Conservation (phyloP, 345 rosid species). For the Eucalyptus pauciflora region DNA sequence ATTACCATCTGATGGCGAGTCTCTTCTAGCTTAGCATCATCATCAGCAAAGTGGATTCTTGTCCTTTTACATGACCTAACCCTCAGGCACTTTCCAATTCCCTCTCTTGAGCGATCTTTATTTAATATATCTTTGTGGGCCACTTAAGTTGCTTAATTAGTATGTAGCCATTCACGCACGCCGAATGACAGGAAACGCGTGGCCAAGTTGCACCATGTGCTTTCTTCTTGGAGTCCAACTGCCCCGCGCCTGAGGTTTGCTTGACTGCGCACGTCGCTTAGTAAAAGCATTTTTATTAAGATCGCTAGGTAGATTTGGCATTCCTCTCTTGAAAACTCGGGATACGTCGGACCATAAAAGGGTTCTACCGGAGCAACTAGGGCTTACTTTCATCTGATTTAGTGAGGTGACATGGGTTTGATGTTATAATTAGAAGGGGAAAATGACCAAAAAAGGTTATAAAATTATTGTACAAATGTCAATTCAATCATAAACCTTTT, state of each 20-base stretch:
- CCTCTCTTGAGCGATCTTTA: background rate
- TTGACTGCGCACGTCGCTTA: background rate
- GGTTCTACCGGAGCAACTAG: background rate
- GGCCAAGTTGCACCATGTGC: background rate
- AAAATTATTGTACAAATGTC: background rate
- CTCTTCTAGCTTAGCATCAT: background rate
- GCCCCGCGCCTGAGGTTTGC: background rate
- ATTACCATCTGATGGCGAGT: background rate
- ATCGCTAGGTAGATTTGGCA: background rate
- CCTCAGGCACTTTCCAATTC: background rate
- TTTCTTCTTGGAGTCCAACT: background rate
- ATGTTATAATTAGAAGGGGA: background rate
- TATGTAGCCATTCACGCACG: background rate
- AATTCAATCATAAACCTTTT: accelerated
- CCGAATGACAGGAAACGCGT: background rate
- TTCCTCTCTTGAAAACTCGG: background rate
- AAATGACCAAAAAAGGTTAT: background rate
- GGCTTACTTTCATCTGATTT: background rate
- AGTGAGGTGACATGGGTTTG: background rate
- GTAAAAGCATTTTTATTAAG: background rate
- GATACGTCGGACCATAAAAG: background rate
- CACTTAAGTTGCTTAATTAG: background rate
- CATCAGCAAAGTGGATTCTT: background rate
- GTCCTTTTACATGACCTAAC: background rate
- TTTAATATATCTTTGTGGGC: background rate